phyloP scores from a whole-genome alignment of 768 basidiomycete genomes.

The Pleurotus salmoneostramineus region DNA sequence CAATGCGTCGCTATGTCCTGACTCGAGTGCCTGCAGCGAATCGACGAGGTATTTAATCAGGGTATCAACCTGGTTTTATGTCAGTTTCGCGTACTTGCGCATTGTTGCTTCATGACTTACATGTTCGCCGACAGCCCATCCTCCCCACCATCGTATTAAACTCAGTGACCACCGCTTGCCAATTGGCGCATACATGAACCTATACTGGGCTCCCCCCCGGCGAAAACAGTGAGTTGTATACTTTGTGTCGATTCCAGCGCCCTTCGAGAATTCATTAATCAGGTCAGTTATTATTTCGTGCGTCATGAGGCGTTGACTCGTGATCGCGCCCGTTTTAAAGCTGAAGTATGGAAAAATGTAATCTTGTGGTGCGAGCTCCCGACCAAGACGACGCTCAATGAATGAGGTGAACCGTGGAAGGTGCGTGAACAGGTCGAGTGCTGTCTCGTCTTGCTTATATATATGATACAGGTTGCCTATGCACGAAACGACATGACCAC shows the following conservation, averaged over 20 bases:
- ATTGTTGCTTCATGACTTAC: no score
- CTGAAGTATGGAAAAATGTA: constrained; percentile 29
- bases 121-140: constrained; percentile 33
- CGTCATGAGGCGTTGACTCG: constrained; percentile 18
- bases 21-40: neutral
- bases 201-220: constrained; percentile 33
- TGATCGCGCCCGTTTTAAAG: constrained; percentile 20
- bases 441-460: constrained; percentile 25
- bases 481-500: no score
- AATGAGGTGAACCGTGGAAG: constrained; percentile 20
- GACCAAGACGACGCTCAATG: constrained; percentile 14
- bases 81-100: no score
- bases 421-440: constrained; percentile 24
- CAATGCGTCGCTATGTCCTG: neutral
- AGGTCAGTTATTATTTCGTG: constrained; percentile 22
- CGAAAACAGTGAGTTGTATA: constrained; percentile 33
- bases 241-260: constrained; percentile 17
- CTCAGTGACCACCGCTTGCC: constrained; percentile 31
- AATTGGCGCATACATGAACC: constrained; percentile 32
- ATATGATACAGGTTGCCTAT: constrained; percentile 29
- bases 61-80: neutral
- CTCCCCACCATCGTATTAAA: constrained; percentile 37
- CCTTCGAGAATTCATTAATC: constrained; percentile 21
- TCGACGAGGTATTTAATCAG: neutral
- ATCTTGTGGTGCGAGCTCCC: constrained; percentile 21